Conservation (phyloP, 371 early-diverging fungal species). For the Circinella minor region DNA sequence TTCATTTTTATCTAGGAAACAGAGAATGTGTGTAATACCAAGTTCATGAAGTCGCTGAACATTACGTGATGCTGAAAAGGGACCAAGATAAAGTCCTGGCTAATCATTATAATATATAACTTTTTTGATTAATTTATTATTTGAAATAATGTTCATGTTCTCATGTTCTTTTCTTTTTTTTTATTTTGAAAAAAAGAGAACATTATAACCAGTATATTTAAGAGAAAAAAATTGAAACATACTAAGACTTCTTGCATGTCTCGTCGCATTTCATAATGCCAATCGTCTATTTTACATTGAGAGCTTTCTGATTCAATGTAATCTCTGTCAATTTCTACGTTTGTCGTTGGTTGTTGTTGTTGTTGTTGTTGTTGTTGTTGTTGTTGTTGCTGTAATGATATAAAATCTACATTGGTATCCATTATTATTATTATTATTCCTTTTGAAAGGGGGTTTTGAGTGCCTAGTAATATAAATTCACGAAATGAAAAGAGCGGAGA, state of each 20-base stretch:
- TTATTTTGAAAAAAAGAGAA: no score
- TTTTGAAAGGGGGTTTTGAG: no score
- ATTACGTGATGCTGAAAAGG: constrained; percentile 74
- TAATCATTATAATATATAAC: constrained; percentile 11
- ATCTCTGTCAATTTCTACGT: constrained; percentile 1
- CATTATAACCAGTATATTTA: no score
- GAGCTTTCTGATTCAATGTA: constrained; percentile 7
- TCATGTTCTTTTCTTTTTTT: no score
- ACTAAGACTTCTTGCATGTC: constrained; percentile 84
- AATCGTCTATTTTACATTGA: constrained; percentile 48
- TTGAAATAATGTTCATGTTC: no score
- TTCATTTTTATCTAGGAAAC: constrained; percentile 72
- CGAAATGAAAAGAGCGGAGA: not conserved
- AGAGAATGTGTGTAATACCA: constrained; percentile 78
- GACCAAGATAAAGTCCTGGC: constrained; percentile 81
- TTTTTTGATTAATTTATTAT: no score
- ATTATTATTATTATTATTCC: not conserved
- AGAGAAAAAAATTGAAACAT: constrained; percentile 2
- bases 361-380: not conserved
- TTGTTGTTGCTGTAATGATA: not conserved
- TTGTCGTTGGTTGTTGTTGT: not conserved
- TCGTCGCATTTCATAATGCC: constrained; percentile 82
- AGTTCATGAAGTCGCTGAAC: constrained; percentile 47
- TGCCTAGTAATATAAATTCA: no score
- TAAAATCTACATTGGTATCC: not conserved